Conservation (phyloP, 805 yeast genomes). For the Barnettozyma pratensis region DNA sequence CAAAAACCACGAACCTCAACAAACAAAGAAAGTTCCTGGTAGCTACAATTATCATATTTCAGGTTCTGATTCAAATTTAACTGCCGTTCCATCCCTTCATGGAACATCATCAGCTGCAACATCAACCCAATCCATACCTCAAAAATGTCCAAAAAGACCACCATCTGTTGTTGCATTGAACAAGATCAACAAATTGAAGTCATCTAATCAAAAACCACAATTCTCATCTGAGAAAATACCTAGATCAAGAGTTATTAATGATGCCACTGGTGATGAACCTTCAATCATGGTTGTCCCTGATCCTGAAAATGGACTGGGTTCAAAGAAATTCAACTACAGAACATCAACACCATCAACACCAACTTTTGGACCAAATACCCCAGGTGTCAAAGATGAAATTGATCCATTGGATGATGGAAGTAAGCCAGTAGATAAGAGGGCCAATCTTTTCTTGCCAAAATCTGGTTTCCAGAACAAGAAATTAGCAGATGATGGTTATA, state of each 20-base stretch:
- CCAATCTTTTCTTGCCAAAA: background rate
- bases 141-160: background rate
- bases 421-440: background rate
- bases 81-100: background rate
- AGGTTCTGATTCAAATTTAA: background rate
- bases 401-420: constrained; percentile 4
- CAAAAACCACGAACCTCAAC: background rate
- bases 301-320: constrained; percentile 10
- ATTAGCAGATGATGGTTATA: constrained; percentile 1
- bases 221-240: constrained; percentile 73
- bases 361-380: background rate
- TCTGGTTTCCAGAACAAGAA: background rate
- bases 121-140: background rate
- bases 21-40: background rate
- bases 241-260: constrained; percentile 58
- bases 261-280: constrained; percentile 64
- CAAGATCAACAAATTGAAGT: constrained; percentile 15
- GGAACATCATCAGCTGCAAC: background rate
- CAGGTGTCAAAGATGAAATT: constrained; percentile 1
- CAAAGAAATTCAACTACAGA: constrained; percentile 9
- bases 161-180: constrained; percentile 9
- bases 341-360: background rate
- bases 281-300: constrained; percentile 57
- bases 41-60: background rate
- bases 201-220: constrained; percentile 41